Base-by-base conservation (phyloP, 2,329 filamentous ascomycete genomes). In the Fusarium verticillioides region DNA sequence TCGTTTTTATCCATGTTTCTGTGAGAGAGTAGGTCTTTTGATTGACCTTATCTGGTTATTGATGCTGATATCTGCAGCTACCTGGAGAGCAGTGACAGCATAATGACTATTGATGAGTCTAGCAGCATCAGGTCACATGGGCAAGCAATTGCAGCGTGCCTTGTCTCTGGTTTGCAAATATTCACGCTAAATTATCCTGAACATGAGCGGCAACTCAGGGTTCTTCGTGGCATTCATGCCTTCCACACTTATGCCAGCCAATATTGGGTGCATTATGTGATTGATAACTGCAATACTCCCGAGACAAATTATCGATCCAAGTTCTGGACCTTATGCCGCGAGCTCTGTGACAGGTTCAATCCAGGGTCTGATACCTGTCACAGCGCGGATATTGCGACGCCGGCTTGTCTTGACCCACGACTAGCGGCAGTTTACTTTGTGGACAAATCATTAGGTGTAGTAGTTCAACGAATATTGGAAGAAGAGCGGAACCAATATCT, bases 301-400 rank as follows among this genome's bases (percentile, higher is more conserved):
- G 21, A n/a, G 6, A n/a, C 39, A 3, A 10, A 15, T 1, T 2
- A 42, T 0, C 4, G 21, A 10, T n/a, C 21, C 8, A 16, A 10
- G 15, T 42, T 42, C 39, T n/a, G 12, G 21, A 1, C 39, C 13
- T n/a, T 42, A 16, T 42, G 39, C 9, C 15, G 39, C 39, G 21
- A 42, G 21, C 39, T 42, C 21, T 5, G 39, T 5, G 8, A 15
- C 21, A 42, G 10, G 21, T 42, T 42, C 21, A 42, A 42, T 1
- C 6, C 8, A 7, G 21, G 5, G 21, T 16, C 21, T n/a, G 21
- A n/a, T 4, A 15, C 39, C 12, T n/a, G 21, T 42, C 3, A 42
- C 8, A n/a, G 13, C 9, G 39, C 8, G 39, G 13, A n/a, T n/a
- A n/a, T 42, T 15, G 13, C 7, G 39, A 5, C 13, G 5, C 13